Evolutionary conservation across 345 rosid species (phyloP).

Genomic region (Acer negundo): DNA sequence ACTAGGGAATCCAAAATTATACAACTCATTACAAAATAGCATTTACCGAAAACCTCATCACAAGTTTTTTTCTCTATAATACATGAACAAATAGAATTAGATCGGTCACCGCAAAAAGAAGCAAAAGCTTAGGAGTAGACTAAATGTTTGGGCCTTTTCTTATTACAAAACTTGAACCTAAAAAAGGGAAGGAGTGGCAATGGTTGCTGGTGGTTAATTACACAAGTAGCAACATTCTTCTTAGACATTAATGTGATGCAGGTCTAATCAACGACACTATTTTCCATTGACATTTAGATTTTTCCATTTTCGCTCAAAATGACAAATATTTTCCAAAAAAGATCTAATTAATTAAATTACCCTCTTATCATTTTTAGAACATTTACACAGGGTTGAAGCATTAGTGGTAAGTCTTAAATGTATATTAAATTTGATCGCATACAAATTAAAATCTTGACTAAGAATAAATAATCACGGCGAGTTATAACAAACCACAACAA

Average conservation of each 20-base stretch:
- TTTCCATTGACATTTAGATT: neutral
- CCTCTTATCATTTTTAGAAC: neutral
- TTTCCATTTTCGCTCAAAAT: neutral
- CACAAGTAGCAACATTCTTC: neutral
- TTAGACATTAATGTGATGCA: neutral
- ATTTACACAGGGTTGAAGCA: neutral
- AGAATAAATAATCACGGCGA: neutral
- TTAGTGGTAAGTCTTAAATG: constrained; percentile 1
- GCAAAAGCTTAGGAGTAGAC: too few species aligned
- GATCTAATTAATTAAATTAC: neutral
- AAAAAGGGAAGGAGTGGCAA: too few species aligned
- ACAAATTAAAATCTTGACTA: neutral
- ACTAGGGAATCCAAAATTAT: too few species aligned
- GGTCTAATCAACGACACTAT: neutral
- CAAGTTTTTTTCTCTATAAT: too few species aligned
- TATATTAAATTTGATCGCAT: neutral
- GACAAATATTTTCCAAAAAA: neutral
- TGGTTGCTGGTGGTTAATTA: neutral
- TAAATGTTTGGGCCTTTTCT: too few species aligned
- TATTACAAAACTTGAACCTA: too few species aligned
- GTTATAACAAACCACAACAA: neutral
- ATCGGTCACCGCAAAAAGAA: too few species aligned
- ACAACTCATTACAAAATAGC: too few species aligned
- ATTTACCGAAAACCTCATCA: too few species aligned
- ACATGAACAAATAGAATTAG: too few species aligned